Evolutionary conservation across 441 rosid species (phyloP).

Genomic region (Macaranga tanarius): DNA sequence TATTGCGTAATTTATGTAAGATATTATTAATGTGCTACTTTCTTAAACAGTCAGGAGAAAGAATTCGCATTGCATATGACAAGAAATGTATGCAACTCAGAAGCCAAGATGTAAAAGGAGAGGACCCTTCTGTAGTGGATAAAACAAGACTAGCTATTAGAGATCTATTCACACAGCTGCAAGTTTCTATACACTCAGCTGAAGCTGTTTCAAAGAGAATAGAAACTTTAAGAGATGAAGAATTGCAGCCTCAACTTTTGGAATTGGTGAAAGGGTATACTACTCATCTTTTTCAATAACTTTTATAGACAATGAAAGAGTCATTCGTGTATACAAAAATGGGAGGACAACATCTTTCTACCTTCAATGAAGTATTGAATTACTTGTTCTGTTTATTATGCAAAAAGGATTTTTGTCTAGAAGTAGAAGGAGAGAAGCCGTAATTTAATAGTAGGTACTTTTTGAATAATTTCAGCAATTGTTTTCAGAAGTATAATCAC

Average conservation of each 20-base stretch:
- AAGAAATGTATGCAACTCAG: slow-evolving; percentile 74
- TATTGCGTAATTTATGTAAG: background rate
- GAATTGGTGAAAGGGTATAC: slow-evolving; percentile 86
- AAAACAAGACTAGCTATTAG: slow-evolving; percentile 74
- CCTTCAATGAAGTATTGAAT: background rate
- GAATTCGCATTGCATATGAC: slow-evolving; percentile 75
- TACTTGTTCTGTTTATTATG: background rate
- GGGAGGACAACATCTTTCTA: background rate
- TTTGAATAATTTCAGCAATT: background rate
- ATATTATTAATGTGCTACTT: slow-evolving; percentile 5
- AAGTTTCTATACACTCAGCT: slow-evolving; percentile 78
- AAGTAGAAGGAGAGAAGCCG: background rate
- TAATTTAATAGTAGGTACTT: background rate
- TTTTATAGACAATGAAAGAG: background rate
- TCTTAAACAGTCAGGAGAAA: slow-evolving; percentile 76
- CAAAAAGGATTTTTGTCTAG: background rate
- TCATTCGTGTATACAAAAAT: background rate
- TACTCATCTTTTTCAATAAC: background rate
- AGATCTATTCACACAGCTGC: slow-evolving; percentile 78
- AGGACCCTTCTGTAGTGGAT: slow-evolving; percentile 51
- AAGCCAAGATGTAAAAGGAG: slow-evolving; percentile 84
- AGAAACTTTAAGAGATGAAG: slow-evolving; percentile 85
- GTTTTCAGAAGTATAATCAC: background rate
- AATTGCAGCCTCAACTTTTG: slow-evolving; percentile 87
- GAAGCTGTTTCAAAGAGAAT: slow-evolving; percentile 84